Evolutionary conservation across 176 grass and related monocot species (phyloP).

Genomic region (Thinopyrum elongatum): DNA sequence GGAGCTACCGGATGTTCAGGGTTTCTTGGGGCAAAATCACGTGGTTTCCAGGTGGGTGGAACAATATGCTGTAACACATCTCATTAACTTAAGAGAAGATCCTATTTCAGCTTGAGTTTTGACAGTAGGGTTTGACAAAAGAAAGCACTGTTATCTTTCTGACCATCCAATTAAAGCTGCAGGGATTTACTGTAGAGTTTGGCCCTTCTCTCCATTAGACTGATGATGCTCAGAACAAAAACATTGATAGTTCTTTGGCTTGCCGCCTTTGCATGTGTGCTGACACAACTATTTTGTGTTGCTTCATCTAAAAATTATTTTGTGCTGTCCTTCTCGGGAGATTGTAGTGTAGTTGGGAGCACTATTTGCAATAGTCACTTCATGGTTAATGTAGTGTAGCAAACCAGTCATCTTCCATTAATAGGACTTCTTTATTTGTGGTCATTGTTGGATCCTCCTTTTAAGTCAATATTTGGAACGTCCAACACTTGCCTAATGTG

Average conservation of each 20-base stretch:
- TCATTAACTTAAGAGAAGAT: conserved; percentile 13
- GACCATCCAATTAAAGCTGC: neutral
- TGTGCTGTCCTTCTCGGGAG: neutral
- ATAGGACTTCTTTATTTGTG: neutral
- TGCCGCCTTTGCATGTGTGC: neutral
- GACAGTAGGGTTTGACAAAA: neutral
- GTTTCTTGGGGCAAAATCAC: conserved; percentile 98
- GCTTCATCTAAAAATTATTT: neutral
- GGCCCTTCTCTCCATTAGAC: neutral
- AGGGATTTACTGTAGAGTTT: neutral
- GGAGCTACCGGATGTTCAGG: conserved; percentile 84
- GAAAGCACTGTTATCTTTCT: neutral
- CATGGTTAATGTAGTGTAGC: conserved; percentile 14
- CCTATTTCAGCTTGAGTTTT: conserved; percentile 7
- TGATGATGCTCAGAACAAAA: neutral
- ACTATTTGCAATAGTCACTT: neutral
- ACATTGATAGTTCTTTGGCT: neutral
- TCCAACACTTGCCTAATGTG: neutral
- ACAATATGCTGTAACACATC: conserved; percentile 4
- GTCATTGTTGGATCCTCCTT: conserved; percentile 10
- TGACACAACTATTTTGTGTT: neutral
- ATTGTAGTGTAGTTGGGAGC: neutral
- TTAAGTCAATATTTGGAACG: conserved; percentile 24
- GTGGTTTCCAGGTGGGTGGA: conserved; percentile 81
- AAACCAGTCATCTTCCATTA: neutral